Evolutionary conservation across 768 basidiomycete species (phyloP), one percentile per base, ranked within the genome.

Genomic region (Royoungia palumana): DNA sequence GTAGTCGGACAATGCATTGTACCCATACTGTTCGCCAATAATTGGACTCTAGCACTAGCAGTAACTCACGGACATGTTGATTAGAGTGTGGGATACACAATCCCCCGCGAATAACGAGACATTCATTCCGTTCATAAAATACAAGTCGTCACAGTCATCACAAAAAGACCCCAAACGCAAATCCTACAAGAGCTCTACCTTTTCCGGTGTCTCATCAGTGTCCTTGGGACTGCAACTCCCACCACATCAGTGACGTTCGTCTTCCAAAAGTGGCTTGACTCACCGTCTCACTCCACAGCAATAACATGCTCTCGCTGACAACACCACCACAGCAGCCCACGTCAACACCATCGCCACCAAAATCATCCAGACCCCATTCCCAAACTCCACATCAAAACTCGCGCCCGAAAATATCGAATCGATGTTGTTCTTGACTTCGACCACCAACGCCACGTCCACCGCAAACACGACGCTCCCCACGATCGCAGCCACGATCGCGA

Each of bases 331-430:
- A 0, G 79, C 78, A 3, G 77, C 37, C 84, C 86, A 89, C 2
- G 78, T 75, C 54, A 80, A 62, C 10, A 79, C 53, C 44, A 79
- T 66, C 14, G 78, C 81, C 5, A 60, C 72, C 35, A 89, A 56
- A n/a, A 80, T 75, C 79, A 90, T 78, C 87, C 87, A 89, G 8
- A 84, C 76, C 9, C 65, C 86, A 51, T 82, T 81, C n/a, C 88
- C 86, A 65, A 78, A 86, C 12, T 64, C 51, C 9, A 83, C 74
- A 0, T 56, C 64, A 22, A 88, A 72, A 38, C 66, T 53, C 39
- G 75, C 68, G 8, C 64, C 68, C 0, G 73, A 60, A 19, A 61
- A 44, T 13, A 78, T 27, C 12, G 64, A 58, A 24, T 67, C 30
- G 21, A 88, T 60, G 38, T 78, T 66, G 42, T 70, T 57, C 58